A percentile compares a stretch with the other conserved stretches of the same genome.
Evolutionary conservation across 176 grass and related monocot genomes (phyloP).

Genomic region (Phyllostachys edulis): DNA sequence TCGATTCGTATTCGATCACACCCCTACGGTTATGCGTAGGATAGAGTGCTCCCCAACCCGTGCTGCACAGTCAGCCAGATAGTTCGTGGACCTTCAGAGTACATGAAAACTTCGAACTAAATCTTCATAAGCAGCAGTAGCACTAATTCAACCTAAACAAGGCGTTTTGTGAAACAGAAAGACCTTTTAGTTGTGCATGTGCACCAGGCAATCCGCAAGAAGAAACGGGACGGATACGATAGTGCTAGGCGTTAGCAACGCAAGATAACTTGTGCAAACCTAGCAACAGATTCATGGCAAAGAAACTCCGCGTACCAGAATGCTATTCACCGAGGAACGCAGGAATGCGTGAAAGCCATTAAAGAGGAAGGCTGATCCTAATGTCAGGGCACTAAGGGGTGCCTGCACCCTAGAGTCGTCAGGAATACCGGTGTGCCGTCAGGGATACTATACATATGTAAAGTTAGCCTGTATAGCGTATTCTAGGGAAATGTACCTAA

Average conservation of each 20-base stretch:
- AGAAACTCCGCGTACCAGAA: neutral
- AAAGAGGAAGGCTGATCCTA: neutral
- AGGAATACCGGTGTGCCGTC: too few species aligned
- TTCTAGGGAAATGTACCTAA: too few species aligned
- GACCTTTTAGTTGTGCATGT: neutral
- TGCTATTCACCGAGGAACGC: neutral
- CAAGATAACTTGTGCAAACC: neutral
- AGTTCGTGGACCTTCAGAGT: neutral
- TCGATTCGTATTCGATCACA: too few species aligned
- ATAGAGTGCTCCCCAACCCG: neutral
- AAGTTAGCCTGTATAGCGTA: too few species aligned
- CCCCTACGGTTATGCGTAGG: neutral
- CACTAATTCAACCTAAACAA: neutral
- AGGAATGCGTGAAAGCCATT: neutral
- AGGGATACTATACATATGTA: too few species aligned
- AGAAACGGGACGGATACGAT: neutral
- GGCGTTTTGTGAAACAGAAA: neutral
- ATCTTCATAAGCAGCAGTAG: neutral
- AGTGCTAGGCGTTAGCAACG: neutral
- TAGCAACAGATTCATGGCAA: neutral
- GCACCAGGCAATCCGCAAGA: neutral
- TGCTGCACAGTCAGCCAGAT: neutral
- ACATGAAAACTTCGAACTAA: neutral
- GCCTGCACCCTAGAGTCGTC: too few species aligned
- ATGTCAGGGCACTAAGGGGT: too few species aligned